A percentile compares a stretch with the other conserved stretches of the same genome.
phyloP scores from a whole-genome alignment of 768 basidiomycete genomes.

The Multifurca ochricompacta region DNA sequence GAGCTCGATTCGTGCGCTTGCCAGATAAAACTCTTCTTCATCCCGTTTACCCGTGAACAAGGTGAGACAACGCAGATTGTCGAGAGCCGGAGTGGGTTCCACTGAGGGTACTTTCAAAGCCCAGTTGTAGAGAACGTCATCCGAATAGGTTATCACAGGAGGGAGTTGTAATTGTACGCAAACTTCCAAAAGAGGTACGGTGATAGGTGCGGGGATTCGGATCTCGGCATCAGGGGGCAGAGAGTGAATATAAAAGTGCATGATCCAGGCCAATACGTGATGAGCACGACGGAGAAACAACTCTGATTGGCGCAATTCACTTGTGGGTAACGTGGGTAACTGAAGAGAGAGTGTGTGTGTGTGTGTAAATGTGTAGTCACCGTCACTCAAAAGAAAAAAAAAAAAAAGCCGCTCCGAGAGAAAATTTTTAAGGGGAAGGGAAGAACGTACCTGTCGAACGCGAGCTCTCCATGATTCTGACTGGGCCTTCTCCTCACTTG shows the following conservation, averaged over 20 bases:
- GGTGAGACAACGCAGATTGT: slow-evolving; percentile 57
- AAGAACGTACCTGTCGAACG: slow-evolving; percentile 33
- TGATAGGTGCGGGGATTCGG: slow-evolving; percentile 59
- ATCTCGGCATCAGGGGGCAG: slow-evolving; percentile 32
- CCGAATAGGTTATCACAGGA: slow-evolving; percentile 84
- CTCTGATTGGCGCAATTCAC: slow-evolving; percentile 33
- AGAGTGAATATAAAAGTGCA: slow-evolving; percentile 51
- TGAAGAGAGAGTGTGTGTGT: slow-evolving; percentile 16
- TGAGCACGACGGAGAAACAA: slow-evolving; percentile 46
- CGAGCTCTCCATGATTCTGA: slow-evolving; percentile 37
- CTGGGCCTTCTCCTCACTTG: slow-evolving; percentile 26
- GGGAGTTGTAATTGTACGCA: slow-evolving; percentile 69
- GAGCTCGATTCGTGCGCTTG: slow-evolving; percentile 81
- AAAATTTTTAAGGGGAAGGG: not conserved
- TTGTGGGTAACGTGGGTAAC: slow-evolving; percentile 36
- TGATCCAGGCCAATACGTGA: slow-evolving; percentile 44
- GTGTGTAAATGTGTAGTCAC: not conserved
- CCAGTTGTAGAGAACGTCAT: slow-evolving; percentile 90
- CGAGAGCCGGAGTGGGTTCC: slow-evolving; percentile 34
- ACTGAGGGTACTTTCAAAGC: slow-evolving; percentile 22
- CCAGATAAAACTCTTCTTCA: slow-evolving; percentile 83
- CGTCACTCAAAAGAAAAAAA: too few relatives aligned
- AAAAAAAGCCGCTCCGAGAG: not conserved
- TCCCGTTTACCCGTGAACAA: slow-evolving; percentile 73
- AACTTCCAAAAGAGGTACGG: slow-evolving; percentile 68